Conservation (phyloP, 2,329 filamentous ascomycete species). For the Chaetoscypha palmicola region DNA sequence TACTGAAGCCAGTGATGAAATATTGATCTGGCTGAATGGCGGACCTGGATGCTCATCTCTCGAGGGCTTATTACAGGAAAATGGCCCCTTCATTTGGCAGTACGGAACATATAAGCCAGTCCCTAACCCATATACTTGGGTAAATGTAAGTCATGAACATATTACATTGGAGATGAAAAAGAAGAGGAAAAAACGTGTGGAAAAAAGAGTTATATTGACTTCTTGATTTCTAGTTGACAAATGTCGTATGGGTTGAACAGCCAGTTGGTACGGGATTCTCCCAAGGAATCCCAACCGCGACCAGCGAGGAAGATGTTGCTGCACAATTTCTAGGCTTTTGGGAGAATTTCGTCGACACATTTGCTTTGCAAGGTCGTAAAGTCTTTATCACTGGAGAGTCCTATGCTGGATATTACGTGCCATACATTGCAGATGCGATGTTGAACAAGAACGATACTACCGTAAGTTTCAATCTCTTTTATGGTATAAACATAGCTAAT, state of each 20-base stretch:
- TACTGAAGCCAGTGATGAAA: constrained; percentile 44
- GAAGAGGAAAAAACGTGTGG: too few species aligned
- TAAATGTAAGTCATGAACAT: too few species aligned
- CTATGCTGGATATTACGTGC: constrained; percentile 13
- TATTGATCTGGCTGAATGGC: constrained; percentile 49
- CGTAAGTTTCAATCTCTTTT: constrained; percentile 6
- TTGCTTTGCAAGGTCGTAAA: constrained; percentile 59
- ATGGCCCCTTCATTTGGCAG: constrained; percentile 67
- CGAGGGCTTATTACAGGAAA: constrained; percentile 67
- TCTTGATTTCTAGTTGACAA: too few species aligned
- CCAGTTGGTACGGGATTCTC: constrained; percentile 29
- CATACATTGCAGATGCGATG: constrained; percentile 48
- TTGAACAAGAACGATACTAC: constrained; percentile 48
- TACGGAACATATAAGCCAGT: constrained; percentile 53
- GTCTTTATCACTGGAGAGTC: constrained; percentile 60
- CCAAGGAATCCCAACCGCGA: constrained; percentile 47
- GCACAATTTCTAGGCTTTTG: constrained; percentile 71
- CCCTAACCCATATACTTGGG: constrained; percentile 27
- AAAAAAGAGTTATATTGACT: too few species aligned
- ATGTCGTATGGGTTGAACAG: constrained; percentile 29
- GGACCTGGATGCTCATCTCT: constrained; percentile 54
- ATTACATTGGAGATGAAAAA: too few species aligned
- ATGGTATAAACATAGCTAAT: constrained; percentile 26
- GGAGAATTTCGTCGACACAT: constrained; percentile 69
- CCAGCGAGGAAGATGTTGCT: constrained; percentile 59